These are phyloP conservation scores for Takakia lepidozioides DNA, from an alignment of 225 moss, liverwort and hornwort genomes.

Conservation along the genomic window DNA sequence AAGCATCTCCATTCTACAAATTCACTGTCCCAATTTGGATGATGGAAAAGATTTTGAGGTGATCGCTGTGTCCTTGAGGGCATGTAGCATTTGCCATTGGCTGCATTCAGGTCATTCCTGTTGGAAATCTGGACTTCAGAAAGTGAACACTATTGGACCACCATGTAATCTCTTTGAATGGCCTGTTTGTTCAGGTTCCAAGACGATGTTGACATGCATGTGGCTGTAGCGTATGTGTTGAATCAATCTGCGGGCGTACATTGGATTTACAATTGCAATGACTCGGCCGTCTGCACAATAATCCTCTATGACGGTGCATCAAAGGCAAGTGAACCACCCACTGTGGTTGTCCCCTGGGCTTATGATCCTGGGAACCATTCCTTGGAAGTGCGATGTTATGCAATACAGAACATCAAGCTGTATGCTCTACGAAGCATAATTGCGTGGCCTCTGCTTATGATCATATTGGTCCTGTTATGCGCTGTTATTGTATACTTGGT, in stretches of 20 bases:
- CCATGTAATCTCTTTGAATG: neutral
- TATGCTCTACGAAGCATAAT: constrained; percentile 40
- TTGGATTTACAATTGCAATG: constrained; percentile 18
- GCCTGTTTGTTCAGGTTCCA: constrained; percentile 18
- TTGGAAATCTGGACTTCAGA: too few species aligned
- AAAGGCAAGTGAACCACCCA: constrained; percentile 5
- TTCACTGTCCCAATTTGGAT: too few species aligned
- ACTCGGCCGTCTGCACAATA: constrained; percentile 12
- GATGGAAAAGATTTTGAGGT: too few species aligned
- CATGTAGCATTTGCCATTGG: too few species aligned
- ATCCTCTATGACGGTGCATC: constrained; percentile 19
- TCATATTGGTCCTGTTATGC: constrained; percentile 31
- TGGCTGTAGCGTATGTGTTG: constrained; percentile 25
- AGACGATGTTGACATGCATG: constrained; percentile 71
- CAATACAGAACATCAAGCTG: constrained; percentile 25
- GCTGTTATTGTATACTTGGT: constrained; percentile 28
- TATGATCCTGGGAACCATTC: too few species aligned
- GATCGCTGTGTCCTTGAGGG: too few species aligned
- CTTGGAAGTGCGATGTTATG: too few species aligned
- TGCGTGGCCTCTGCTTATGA: constrained; percentile 65
- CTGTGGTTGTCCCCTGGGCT: constrained; percentile 20
- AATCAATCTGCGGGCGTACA: constrained; percentile 10
- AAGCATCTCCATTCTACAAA: too few species aligned
- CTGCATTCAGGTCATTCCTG: too few species aligned
- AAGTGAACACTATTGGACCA: too few species aligned